Evolutionary conservation across 2,329 filamentous ascomycete species (phyloP), one percentile per base, ranked within the genome.

Genomic region (Zopfia rhizophila): DNA sequence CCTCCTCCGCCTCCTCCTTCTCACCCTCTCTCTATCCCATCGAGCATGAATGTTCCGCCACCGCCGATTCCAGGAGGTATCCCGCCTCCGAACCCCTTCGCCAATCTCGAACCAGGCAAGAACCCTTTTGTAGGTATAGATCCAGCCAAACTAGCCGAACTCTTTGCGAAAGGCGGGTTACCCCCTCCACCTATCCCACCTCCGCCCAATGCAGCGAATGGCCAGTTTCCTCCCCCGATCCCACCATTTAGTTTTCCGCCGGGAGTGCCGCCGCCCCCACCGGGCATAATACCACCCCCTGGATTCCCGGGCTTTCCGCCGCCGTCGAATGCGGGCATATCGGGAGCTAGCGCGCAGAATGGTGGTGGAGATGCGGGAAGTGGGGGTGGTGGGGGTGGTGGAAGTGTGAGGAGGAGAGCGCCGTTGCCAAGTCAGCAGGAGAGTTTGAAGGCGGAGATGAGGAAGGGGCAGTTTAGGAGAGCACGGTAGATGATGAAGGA

Each of bases 341-440:
- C 45, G 60, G 68, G 60, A 8, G 66, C 66, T 12, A 47, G 68
- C 30, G 69, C 68, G 31, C 61, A 67, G 27, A 58, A 72, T 47
- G 72, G 69, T 10, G 67, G 61, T 16, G 70, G 61, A 23, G 67
- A 73, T 4, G 74, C 69, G 7, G 18, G 29, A 3, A 32, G 23
- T 16, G 50, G 31, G 30, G 45, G 45, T 3, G 68, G 68, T 32
- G 68, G 61, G 17, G 68, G 46, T 33, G 45, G 53, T 33, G 66
- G 51, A 12, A 61, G 65, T 24, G 61, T 84, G 13, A 80, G 88
- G 48, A 79, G 76, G 56, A 75, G 86, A 50, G 89, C 82, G 5
- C 90, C 89, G 7, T 73, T 96, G 30, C 91, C 91, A 0, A 92
- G 89, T 66, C 91, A 95, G 72, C 85, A 89, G 65, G 91, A 94